phyloP scores from a whole-genome alignment of 345 rosid genomes.

The Hibiscus tridactylites region DNA sequence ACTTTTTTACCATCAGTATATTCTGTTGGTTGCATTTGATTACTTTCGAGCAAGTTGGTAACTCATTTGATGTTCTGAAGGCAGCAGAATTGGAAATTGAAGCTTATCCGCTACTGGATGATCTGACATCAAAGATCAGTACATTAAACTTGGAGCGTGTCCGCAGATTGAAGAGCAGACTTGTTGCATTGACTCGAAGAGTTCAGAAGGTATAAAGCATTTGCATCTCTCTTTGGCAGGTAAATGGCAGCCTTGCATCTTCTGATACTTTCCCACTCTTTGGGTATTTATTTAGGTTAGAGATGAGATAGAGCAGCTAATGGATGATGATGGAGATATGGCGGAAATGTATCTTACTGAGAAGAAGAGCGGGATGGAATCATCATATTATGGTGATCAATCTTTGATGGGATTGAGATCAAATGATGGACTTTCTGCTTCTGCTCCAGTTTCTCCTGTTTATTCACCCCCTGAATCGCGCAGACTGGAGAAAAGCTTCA shows the following conservation, averaged over 20 bases:
- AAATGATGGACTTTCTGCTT: constrained; percentile 64
- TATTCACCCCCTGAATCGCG: constrained; percentile 75
- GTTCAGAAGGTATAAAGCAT: constrained; percentile 73
- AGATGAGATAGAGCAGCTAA: constrained; percentile 98
- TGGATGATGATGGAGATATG: constrained; percentile 99
- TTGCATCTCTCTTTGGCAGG: background rate
- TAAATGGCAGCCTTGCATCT: constrained; percentile 1
- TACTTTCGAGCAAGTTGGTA: constrained; percentile 13
- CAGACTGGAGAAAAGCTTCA: constrained; percentile 77
- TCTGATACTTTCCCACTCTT: background rate
- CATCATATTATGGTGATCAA: constrained; percentile 71
- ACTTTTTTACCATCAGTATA: background rate
- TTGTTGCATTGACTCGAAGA: constrained; percentile 86
- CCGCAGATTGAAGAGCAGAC: constrained; percentile 93
- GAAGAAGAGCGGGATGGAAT: constrained; percentile 82
- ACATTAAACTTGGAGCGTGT: constrained; percentile 92
- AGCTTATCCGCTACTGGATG: constrained; percentile 95
- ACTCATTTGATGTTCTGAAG: constrained; percentile 31
- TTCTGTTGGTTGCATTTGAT: constrained; percentile 5
- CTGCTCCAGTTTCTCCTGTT: constrained; percentile 96
- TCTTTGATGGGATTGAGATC: constrained; percentile 63
- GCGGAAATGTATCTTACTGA: constrained; percentile 99
- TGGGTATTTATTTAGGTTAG: constrained; percentile 47
- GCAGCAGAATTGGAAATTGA: constrained; percentile 98
- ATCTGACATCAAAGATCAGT: constrained; percentile 94